These are phyloP conservation scores for Raphanus raphanistrum DNA, from an alignment of 345 rosid genomes.

Conservation along the genomic window DNA sequence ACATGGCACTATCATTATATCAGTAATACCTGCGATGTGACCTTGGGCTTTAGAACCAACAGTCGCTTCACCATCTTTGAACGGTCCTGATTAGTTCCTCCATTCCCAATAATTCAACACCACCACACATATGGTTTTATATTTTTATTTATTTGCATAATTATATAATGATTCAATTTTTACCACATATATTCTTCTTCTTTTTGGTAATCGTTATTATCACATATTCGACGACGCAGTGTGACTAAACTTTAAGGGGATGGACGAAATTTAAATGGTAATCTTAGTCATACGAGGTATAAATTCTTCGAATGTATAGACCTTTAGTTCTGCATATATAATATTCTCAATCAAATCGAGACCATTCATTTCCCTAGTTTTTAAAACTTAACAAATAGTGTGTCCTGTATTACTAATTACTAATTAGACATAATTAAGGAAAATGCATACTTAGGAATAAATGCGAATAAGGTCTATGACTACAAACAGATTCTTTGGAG, in stretches of 20 bases:
- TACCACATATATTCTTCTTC: too few species aligned
- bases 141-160: not conserved
- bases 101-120: not conserved
- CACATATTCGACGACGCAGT: constrained; percentile 8
- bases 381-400: not conserved
- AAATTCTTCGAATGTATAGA: constrained; percentile 14
- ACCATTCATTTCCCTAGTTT: constrained; percentile 5
- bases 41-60: constrained; percentile 32
- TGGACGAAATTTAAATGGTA: constrained; percentile 27
- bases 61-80: constrained; percentile 26
- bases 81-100: constrained; percentile 21
- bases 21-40: constrained; percentile 24
- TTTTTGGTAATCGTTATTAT: too few species aligned
- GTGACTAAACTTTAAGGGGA: constrained; percentile 24
- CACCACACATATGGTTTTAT: not conserved
- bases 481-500: not conserved
- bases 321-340: not conserved
- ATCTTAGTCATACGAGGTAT: constrained; percentile 33
- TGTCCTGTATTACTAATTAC: not conserved
- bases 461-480: not conserved
- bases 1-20: not conserved
- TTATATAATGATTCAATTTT: not conserved
- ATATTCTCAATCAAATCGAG: not conserved
- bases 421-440: not conserved
- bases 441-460: not conserved